Evolutionary conservation across 768 basidiomycete genomes (phyloP), one percentile per base, ranked within the genome.

Genomic region (Piloderma croceum): DNA sequence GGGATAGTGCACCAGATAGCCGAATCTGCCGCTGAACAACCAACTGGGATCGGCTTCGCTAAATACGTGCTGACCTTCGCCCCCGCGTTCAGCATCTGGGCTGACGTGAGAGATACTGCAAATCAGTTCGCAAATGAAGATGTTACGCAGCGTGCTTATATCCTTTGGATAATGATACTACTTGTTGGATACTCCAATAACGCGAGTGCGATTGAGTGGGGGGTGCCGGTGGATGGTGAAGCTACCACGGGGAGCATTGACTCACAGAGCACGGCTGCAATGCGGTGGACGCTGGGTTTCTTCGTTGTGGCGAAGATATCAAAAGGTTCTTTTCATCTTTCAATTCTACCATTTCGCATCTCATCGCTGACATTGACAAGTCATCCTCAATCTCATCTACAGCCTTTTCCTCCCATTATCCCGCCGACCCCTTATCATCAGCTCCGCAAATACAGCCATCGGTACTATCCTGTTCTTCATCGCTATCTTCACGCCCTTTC

Each of bases 111-210:
- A 2, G 55, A 60, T 20, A 58, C 54, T 22, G 51, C 50, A 19
- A 64, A 64, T 29, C 43, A 50, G 12, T 58, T 47, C 20, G 52
- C 59, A 6, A 56, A 53, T n/a, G 62, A 63, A 42, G 62, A 63
- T 44, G 56, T 61, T 6, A 39, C 53, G 1, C 57, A 59, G 25
- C 50, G 62, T 3, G 39, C 51, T 6, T 58, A 57, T 44, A 53
- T 64, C 24, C 49, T 64, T 1, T 47, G 52, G 43, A 55, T 52
- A 2, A 61, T 60, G 54, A 35, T 55, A 7, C 50, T 57, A 10
- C 52, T 64, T 9, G 46, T 60, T 11, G 62, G 62, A 12, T 64
- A 64, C 43, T 49, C 59, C 1, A 56, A 50, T 34, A 64, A 64
- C 37, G 61, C 60, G 12, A 56, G 55, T 23, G 51, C 54, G 4